Conservation (phyloP, 441 rosid genomes). For the Breynia disticha region DNA sequence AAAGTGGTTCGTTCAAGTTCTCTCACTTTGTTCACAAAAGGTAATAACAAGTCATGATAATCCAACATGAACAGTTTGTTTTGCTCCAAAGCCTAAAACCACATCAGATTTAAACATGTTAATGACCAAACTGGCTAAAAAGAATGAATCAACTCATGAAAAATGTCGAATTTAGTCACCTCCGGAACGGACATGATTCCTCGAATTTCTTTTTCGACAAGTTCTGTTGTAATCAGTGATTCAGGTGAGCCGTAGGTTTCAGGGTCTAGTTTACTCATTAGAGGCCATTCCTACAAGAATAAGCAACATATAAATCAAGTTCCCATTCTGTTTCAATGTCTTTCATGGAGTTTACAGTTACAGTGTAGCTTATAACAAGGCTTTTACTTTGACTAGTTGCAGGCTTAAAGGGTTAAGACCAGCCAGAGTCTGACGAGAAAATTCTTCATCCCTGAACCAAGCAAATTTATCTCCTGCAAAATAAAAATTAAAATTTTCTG, state of each 20-base stretch:
- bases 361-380: neutral
- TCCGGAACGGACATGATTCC: conserved; percentile 41
- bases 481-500: neutral
- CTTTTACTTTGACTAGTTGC: conserved; percentile 38
- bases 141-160: neutral
- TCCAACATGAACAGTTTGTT: conserved; percentile 51
- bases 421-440: conserved; percentile 62
- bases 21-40: conserved; percentile 56
- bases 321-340: neutral
- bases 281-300: conserved; percentile 52
- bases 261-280: conserved; percentile 56
- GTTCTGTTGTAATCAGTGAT: conserved; percentile 49
- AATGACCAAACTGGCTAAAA: neutral
- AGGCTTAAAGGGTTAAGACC: conserved; percentile 57
- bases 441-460: conserved; percentile 67
- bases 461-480: conserved; percentile 49
- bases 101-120: neutral
- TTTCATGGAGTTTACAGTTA: conserved; percentile 1
- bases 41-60: conserved; percentile 56
- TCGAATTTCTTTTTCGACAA: conserved; percentile 34
- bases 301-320: too few relatives aligned
- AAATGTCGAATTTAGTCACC: conserved; percentile 16
- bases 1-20: conserved; percentile 35
- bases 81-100: conserved; percentile 41
- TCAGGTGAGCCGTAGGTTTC: conserved; percentile 39